Evolutionary conservation across 306 rosid species (phyloP).

Genomic region (Fragaria nilgerrensis): DNA sequence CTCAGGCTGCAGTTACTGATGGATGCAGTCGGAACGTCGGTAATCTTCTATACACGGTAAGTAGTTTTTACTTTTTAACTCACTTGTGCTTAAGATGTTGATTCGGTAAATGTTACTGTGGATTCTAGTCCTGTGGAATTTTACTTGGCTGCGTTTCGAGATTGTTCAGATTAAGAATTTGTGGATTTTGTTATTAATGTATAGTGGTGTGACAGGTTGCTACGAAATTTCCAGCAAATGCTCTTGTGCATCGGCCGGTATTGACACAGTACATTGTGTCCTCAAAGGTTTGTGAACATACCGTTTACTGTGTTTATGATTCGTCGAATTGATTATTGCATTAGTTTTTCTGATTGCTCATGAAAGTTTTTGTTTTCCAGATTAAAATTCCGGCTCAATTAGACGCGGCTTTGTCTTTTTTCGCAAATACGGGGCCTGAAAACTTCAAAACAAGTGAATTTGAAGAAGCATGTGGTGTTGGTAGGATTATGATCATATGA

Average conservation of each 20-base stretch:
- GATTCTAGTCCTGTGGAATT: background rate
- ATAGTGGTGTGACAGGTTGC: conserved; percentile 65
- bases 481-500: conserved; percentile 39
- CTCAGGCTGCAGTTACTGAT: conserved; percentile 68
- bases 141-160: background rate
- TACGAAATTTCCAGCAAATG: conserved; percentile 81
- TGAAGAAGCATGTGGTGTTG: conserved; percentile 94
- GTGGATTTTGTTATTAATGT: background rate
- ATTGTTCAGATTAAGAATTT: background rate
- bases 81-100: background rate
- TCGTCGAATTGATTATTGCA: background rate
- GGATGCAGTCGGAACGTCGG: conserved; percentile 77
- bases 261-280: conserved; percentile 62
- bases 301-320: background rate
- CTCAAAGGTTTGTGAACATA: conserved; percentile 48
- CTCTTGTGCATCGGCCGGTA: conserved; percentile 72
- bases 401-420: conserved; percentile 76
- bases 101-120: background rate
- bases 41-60: conserved; percentile 82
- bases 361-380: conserved; percentile 39
- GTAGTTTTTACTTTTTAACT: background rate
- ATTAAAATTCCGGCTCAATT: conserved; percentile 81
- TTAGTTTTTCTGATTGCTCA: conserved; percentile 1
- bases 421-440: conserved; percentile 45
- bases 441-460: conserved; percentile 52